These are phyloP conservation scores for Cutaneotrichosporon dermatis DNA, from an alignment of 1,284 basidiomycete genomes.

Conservation along the genomic window DNA sequence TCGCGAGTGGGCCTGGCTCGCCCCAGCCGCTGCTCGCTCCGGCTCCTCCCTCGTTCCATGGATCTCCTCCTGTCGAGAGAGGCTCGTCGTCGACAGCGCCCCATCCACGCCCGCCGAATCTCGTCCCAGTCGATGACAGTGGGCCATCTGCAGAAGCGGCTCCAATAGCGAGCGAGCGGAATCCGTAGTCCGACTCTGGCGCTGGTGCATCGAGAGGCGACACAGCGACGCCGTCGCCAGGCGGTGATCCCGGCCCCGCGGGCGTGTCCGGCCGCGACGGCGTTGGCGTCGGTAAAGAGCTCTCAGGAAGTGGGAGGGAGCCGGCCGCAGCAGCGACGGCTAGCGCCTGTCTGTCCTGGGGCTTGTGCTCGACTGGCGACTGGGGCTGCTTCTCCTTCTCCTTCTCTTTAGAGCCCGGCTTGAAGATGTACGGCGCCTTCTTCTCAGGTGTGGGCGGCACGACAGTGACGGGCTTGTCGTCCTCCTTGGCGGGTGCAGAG, in stretches of 20 bases:
- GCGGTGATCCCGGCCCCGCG: slow-evolving; percentile 8
- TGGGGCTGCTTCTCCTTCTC: background rate
- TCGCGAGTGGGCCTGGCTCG: slow-evolving; percentile 14
- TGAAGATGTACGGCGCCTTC: slow-evolving; percentile 9
- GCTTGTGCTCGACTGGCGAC: background rate
- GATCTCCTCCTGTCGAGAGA: slow-evolving; percentile 1
- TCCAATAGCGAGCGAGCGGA: slow-evolving; percentile 38
- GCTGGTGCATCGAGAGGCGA: slow-evolving; percentile 41
- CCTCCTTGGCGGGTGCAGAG: slow-evolving; percentile 11
- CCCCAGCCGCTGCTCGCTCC: slow-evolving; percentile 13
- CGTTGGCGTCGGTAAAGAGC: slow-evolving; percentile 27
- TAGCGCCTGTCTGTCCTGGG: background rate
- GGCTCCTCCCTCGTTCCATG: slow-evolving; percentile 3
- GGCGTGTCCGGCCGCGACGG: slow-evolving; percentile 28
- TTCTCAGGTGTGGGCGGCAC: slow-evolving; percentile 11
- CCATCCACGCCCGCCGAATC: slow-evolving; percentile 16
- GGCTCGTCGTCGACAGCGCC: slow-evolving; percentile 20
- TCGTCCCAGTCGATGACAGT: background rate
- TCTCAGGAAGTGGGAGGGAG: slow-evolving; percentile 35
- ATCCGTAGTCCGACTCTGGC: slow-evolving; percentile 30
- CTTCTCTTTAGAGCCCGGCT: background rate
- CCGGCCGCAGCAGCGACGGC: background rate
- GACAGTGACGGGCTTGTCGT: slow-evolving; percentile 10
- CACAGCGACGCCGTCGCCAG: slow-evolving; percentile 36
- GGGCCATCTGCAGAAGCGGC: slow-evolving; percentile 9